phyloP scores from a whole-genome alignment of 306 rosid species.

The Ceratonia siliqua region DNA sequence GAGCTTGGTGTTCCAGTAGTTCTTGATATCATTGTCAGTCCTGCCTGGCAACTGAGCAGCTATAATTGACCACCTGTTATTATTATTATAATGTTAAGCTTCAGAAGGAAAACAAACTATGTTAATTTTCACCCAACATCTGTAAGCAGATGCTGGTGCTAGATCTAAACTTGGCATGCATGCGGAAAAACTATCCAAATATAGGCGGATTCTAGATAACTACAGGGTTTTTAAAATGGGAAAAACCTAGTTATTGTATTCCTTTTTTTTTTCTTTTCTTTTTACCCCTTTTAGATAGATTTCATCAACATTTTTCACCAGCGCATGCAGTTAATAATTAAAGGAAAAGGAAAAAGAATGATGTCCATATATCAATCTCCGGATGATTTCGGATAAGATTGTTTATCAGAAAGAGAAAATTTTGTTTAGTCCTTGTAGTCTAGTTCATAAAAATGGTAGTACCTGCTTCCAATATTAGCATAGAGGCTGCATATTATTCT shows the following conservation, averaged over 20 bases:
- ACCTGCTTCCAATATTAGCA: constrained; percentile 97
- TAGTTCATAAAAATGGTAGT: constrained; percentile 23
- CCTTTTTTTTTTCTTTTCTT: not conserved
- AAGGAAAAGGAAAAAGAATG: not conserved
- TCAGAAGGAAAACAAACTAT: constrained; percentile 3
- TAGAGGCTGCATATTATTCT: constrained; percentile 84
- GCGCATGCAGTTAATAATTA: constrained; percentile 6
- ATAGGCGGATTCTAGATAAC: constrained; percentile 35
- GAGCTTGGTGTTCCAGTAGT: constrained; percentile 98
- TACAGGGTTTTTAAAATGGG: not conserved
- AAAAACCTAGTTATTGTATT: not conserved
- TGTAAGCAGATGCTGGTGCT: constrained; percentile 34
- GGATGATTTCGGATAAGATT: constrained; percentile 10
- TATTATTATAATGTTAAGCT: not conserved
- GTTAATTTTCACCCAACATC: constrained; percentile 16
- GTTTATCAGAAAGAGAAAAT: constrained; percentile 28
- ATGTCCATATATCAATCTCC: not conserved
- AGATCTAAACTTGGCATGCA: constrained; percentile 57
- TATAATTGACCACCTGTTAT: constrained; percentile 90
- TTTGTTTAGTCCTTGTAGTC: not conserved
- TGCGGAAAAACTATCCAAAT: constrained; percentile 38
- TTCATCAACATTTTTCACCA: constrained; percentile 16
- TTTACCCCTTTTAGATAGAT: constrained; percentile 36
- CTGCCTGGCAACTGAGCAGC: constrained; percentile 96
- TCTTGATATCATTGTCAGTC: constrained; percentile 96